These are phyloP conservation scores for Volutella citrinella DNA, from an alignment of 2,329 filamentous ascomycete genomes.

Conservation along the genomic window DNA sequence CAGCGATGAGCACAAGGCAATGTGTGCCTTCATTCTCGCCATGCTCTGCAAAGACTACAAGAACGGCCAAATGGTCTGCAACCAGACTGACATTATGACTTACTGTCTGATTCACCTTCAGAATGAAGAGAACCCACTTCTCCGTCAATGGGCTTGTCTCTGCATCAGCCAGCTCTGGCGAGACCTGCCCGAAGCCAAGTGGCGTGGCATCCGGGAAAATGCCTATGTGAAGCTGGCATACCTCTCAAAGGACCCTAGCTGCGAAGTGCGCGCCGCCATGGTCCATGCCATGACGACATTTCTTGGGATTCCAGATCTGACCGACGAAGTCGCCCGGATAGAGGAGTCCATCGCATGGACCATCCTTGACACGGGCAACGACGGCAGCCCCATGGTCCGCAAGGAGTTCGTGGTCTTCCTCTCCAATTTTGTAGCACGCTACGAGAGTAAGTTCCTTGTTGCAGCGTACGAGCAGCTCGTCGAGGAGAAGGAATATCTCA, in stretches of 20 bases:
- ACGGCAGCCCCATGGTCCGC: slow-evolving; percentile 90
- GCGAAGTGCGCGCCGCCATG: slow-evolving; percentile 91
- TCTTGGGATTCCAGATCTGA: slow-evolving; percentile 87
- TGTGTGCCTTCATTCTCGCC: slow-evolving; percentile 97
- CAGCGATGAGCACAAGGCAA: slow-evolving; percentile 90
- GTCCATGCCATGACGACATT: slow-evolving; percentile 92
- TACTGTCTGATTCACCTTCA: slow-evolving; percentile 81
- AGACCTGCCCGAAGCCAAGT: slow-evolving; percentile 89
- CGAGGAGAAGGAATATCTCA: slow-evolving; percentile 73
- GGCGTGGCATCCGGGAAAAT: slow-evolving; percentile 86
- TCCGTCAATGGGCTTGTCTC: slow-evolving; percentile 93
- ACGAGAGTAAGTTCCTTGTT: slow-evolving; percentile 89
- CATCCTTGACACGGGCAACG: slow-evolving; percentile 85
- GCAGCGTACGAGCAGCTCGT: slow-evolving; percentile 86
- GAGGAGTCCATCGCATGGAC: slow-evolving; percentile 90
- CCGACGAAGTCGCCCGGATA: slow-evolving; percentile 83
- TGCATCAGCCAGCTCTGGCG: slow-evolving; percentile 95
- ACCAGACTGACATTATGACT: slow-evolving; percentile 85
- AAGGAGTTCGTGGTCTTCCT: slow-evolving; percentile 93
- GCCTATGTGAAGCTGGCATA: slow-evolving; percentile 79
- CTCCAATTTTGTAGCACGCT: slow-evolving; percentile 84
- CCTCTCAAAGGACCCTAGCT: slow-evolving; percentile 79
- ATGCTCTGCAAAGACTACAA: slow-evolving; percentile 96
- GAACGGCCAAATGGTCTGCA: slow-evolving; percentile 86
- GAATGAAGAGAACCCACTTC: slow-evolving; percentile 81